phyloP scores from a whole-genome alignment of 2,329 filamentous ascomycete species.

The Aspergillus sp. region DNA sequence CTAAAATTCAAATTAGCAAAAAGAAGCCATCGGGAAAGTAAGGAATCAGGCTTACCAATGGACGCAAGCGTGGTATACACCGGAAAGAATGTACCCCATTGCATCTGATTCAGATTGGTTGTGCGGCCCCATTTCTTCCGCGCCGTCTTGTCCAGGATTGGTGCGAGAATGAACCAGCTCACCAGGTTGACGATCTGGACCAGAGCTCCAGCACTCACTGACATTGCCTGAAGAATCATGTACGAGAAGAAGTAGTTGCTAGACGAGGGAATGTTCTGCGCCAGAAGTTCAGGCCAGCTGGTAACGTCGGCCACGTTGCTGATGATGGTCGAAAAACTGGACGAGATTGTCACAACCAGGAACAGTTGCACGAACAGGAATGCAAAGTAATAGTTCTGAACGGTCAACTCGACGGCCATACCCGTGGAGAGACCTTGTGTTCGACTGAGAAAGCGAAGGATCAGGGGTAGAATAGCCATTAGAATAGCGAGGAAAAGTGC shows the following conservation, averaged over 20 bases:
- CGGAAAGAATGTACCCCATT: slow-evolving; percentile 93
- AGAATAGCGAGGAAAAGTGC: slow-evolving; percentile 74
- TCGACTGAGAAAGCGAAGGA: slow-evolving; percentile 71
- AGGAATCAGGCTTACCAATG: slow-evolving; percentile 60
- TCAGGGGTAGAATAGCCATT: slow-evolving; percentile 76
- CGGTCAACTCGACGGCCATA: slow-evolving; percentile 73
- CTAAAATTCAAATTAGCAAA: slow-evolving; percentile 28
- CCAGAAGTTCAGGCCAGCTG: slow-evolving; percentile 71
- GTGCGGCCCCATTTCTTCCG: slow-evolving; percentile 83
- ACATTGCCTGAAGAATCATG: slow-evolving; percentile 91
- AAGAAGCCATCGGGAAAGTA: not conserved
- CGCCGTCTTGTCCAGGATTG: slow-evolving; percentile 78
- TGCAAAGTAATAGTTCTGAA: slow-evolving; percentile 88
- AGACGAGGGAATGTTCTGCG: slow-evolving; percentile 76
- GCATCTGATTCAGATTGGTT: slow-evolving; percentile 72
- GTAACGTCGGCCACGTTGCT: slow-evolving; percentile 66
- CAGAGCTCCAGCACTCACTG: slow-evolving; percentile 84
- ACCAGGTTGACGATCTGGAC: slow-evolving; percentile 79
- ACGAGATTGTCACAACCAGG: slow-evolving; percentile 83
- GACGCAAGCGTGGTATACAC: slow-evolving; percentile 96
- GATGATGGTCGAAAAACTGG: slow-evolving; percentile 68
- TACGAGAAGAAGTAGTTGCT: slow-evolving; percentile 99
- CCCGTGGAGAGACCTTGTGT: slow-evolving; percentile 82
- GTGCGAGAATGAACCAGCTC: slow-evolving; percentile 78
- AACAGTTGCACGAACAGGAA: slow-evolving; percentile 97